Evolutionary conservation across 2,329 filamentous ascomycete genomes (phyloP), one percentile per base, ranked within the genome.

Genomic region (Stemphylium lycopersici): DNA sequence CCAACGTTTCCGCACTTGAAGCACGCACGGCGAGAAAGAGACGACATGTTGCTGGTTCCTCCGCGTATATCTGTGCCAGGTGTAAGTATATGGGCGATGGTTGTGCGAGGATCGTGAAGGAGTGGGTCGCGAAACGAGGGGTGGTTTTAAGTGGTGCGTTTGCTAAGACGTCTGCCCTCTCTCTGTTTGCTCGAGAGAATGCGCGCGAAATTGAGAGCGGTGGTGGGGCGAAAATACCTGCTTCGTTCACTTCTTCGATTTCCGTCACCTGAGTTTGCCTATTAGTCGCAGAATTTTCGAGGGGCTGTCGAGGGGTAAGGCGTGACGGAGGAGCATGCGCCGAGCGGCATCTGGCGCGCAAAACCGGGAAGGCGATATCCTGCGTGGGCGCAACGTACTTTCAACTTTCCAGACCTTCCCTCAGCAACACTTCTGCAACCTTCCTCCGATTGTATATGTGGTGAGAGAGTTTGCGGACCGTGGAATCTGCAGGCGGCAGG

Each of bases 1-100:
- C 80, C 78, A 61, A 82, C 78, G 63, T 81, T 79, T 69, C 78
- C 79, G 73, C 78, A 82, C 75, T 80, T 81, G 75, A 81, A 82
- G 76, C 80, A 82, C 59, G 80, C 80, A 63, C 80, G 79, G 66
- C 80, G 80, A 66, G 79, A 80, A 59, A 82, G 78, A 60, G 80
- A 81, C 66, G 79, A 81, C 80, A 82, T 82, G 52, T 64, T 78
- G 52, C 63, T 73, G 52, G 53, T 56, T 73, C 68, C 68, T 72
- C 69, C 65, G 49, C 58, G 56, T 65, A 61, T 48, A 60, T 69
- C 66, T 74, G 54, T 20, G 34, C 16, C 15, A 32, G 10, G 50
- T 52, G 55, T 72, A 44, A 70, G 70, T 62, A 66, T 56, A 36
- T 2, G 4, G 15, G 43, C 24, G 43, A 45, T 45, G 53, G 56